Conservation (phyloP, 1,284 basidiomycete species). For the Gomphus sp. region DNA sequence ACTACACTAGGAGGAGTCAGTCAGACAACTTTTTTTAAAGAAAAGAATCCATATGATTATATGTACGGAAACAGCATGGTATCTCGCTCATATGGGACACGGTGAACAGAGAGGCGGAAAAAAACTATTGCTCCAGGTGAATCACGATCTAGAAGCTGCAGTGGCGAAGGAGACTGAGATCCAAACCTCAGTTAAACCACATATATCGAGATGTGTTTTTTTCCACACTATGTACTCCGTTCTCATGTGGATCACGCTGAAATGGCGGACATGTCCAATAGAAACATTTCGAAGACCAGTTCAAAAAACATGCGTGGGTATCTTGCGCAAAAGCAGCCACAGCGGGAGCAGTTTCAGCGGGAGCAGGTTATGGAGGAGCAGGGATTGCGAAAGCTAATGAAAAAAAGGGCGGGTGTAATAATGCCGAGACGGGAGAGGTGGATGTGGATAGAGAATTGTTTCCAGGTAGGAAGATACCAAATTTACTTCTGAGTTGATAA, state of each 20-base stretch:
- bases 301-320: slow-evolving; percentile 81
- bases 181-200: slow-evolving; percentile 78
- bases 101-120: slow-evolving; percentile 43
- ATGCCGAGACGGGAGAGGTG: slow-evolving; percentile 31
- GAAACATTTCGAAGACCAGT: slow-evolving; percentile 91
- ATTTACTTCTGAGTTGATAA: no score
- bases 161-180: slow-evolving; percentile 80
- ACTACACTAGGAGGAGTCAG: no score
- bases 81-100: no score
- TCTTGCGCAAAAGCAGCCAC: slow-evolving; percentile 77
- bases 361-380: slow-evolving; percentile 70
- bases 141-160: slow-evolving; percentile 80
- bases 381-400: slow-evolving; percentile 25
- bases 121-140: slow-evolving; percentile 82
- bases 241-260: slow-evolving; percentile 7
- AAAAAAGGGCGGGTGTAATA: slow-evolving; percentile 48
- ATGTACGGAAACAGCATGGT: no score
- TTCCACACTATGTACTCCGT: background rate
- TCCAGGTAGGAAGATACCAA: no score
- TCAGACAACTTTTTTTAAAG: no score
- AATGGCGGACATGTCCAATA: slow-evolving; percentile 21
- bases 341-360: slow-evolving; percentile 64
- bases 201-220: slow-evolving; percentile 69
- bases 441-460: slow-evolving; percentile 21
- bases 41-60: no score